Evolutionary conservation across 108 stramenopile species (phyloP).

Genomic region (Cyclotella atomus): DNA sequence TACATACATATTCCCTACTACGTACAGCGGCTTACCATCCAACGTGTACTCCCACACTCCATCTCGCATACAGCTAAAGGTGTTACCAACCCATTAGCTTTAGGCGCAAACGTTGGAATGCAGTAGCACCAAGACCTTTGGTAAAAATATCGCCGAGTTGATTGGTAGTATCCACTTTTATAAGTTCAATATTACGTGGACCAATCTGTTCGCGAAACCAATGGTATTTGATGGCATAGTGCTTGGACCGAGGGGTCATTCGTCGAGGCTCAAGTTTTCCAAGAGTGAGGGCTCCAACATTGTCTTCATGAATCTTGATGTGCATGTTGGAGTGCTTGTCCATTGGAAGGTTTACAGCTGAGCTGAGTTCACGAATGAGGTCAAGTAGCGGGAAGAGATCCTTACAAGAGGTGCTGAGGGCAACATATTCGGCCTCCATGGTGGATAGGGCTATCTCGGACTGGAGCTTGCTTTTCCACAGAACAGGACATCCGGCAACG

Average conservation of each 20-base stretch:
- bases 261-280: background rate
- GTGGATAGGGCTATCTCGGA: background rate
- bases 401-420: background rate
- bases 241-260: background rate
- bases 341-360: background rate
- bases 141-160: background rate
- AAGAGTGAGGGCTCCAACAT: slow-evolving; percentile 9
- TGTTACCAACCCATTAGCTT: background rate
- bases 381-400: background rate
- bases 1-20: too few relatives aligned
- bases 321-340: slow-evolving; percentile 1
- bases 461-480: slow-evolving; percentile 1
- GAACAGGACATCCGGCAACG: background rate
- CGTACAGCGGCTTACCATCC: too few relatives aligned
- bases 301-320: slow-evolving; percentile 1
- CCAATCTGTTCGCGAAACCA: background rate
- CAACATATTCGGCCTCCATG: background rate
- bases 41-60: background rate
- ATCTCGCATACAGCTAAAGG: background rate
- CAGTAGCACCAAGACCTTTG: background rate
- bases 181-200: background rate
- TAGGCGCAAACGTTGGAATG: background rate
- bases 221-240: background rate
- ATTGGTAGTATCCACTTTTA: background rate
- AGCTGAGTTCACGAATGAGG: background rate